Percentiles rank a stretch among this genome's conserved stretches.
Conservation (phyloP, 768 basidiomycete species). For the Lactarius akahatsu region DNA sequence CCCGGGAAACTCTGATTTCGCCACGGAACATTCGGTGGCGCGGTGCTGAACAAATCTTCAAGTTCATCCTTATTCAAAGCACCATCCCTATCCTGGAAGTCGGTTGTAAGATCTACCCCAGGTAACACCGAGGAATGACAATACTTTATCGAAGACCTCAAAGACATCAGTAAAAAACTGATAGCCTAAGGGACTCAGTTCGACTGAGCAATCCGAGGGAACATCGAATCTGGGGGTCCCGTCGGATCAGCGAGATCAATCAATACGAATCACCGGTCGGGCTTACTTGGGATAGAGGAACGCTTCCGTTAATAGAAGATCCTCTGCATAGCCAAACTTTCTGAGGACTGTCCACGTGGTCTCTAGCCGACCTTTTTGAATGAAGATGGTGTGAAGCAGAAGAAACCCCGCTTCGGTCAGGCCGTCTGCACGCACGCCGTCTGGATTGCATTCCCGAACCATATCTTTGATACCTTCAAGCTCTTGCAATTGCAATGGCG, state of each 20-base stretch:
- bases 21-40: constrained; percentile 94
- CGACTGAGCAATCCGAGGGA: constrained; percentile 89
- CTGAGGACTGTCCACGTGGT: constrained; percentile 97
- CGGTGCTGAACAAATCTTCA: constrained; percentile 87
- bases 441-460: constrained; percentile 76
- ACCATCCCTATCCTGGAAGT: constrained; percentile 85
- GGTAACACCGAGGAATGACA: constrained; percentile 1
- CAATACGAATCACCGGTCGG: constrained; percentile 20
- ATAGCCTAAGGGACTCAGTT: constrained; percentile 90
- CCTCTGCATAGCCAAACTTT: constrained; percentile 95
- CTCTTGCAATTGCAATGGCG: constrained; percentile 88
- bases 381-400: constrained; percentile 94
- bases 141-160: constrained; percentile 91
- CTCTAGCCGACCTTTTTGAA: constrained; percentile 91
- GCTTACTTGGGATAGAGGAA: constrained; percentile 87
- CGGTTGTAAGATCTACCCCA: not conserved
- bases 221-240: constrained; percentile 75
- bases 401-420: constrained; percentile 92
- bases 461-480: constrained; percentile 95
- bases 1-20: constrained; percentile 86
- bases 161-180: constrained; percentile 98
- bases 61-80: constrained; percentile 83
- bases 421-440: constrained; percentile 72
- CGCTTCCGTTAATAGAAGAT: constrained; percentile 81
- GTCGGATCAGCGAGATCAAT: constrained; percentile 22